Percentiles rank a stretch among this genome's conserved stretches.
Evolutionary conservation across 2,329 filamentous ascomycete species (phyloP).

Genomic region (Coniochaeta sp.): DNA sequence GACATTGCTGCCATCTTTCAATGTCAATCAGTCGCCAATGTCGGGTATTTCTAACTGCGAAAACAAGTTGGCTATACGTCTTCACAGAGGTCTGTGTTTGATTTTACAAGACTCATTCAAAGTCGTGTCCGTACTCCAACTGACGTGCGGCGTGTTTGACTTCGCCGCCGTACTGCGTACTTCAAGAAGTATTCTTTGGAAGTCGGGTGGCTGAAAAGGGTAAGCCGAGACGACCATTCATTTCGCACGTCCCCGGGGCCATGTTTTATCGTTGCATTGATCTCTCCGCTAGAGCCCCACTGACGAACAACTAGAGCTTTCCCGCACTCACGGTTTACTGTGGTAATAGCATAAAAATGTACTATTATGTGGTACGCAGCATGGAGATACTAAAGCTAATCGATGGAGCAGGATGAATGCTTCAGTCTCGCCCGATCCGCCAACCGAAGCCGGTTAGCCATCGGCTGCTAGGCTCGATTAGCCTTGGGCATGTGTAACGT

Average conservation of each 20-base stretch:
- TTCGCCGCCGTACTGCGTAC: no score
- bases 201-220: neutral
- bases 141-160: neutral
- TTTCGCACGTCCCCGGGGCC: neutral
- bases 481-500: neutral
- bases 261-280: neutral
- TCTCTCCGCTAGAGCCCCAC: neutral
- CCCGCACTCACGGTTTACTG: no score
- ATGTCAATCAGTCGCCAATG: neutral
- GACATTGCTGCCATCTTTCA: neutral
- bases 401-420: no score
- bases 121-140: neutral
- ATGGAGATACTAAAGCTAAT: no score
- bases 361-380: no score
- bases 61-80: neutral
- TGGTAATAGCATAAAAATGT: no score
- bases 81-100: neutral
- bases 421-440: no score
- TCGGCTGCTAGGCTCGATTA: neutral
- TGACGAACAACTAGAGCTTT: neutral
- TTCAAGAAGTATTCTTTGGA: neutral
- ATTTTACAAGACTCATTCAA: neutral
- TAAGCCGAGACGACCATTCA: neutral
- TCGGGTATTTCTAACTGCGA: neutral
- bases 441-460: no score